These are phyloP conservation scores for Pleoardoris graminearum DNA, from an alignment of 2,329 filamentous ascomycete genomes.

Conservation along the genomic window DNA sequence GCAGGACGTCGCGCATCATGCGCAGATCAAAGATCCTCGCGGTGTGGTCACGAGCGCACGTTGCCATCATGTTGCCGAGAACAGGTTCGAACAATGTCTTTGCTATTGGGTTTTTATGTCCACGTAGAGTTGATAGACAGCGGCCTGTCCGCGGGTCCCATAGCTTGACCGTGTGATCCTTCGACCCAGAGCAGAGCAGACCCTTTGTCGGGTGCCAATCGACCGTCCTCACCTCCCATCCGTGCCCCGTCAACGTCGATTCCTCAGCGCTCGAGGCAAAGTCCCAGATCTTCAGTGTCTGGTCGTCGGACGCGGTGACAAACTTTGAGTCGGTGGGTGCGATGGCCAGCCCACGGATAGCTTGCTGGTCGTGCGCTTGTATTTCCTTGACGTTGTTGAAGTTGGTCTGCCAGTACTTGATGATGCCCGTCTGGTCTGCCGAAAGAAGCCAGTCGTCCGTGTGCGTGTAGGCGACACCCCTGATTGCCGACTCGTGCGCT, in stretches of 20 bases:
- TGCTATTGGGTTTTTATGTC: constrained; percentile 96
- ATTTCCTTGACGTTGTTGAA: constrained; percentile 99
- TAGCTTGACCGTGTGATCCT: constrained; percentile 95
- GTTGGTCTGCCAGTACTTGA: constrained; percentile 99
- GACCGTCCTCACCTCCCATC: constrained; percentile 95
- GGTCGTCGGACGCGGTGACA: constrained; percentile 93
- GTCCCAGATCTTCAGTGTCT: constrained; percentile 91
- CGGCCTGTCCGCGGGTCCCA: constrained; percentile 95
- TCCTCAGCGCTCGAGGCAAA: constrained; percentile 87
- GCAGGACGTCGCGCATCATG: constrained; percentile 97
- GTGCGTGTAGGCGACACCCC: constrained; percentile 84
- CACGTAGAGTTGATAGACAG: constrained; percentile 90
- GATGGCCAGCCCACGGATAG: constrained; percentile 89
- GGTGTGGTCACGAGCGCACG: constrained; percentile 89
- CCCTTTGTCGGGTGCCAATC: constrained; percentile 98
- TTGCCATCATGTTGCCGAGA: constrained; percentile 82
- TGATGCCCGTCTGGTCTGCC: constrained; percentile 88
- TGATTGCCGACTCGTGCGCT: constrained; percentile 86
- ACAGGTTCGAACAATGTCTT: constrained; percentile 89
- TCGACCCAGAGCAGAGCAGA: constrained; percentile 90
- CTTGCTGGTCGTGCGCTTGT: constrained; percentile 78
- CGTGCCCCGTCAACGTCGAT: constrained; percentile 84
- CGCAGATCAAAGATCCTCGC: constrained; percentile 92
- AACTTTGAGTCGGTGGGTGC: constrained; percentile 95
- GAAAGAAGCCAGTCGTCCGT: constrained; percentile 97